These are phyloP conservation scores for Hyphodiscus hymeniophilus DNA, from an alignment of 495 filamentous ascomycete species.

Conservation along the genomic window DNA sequence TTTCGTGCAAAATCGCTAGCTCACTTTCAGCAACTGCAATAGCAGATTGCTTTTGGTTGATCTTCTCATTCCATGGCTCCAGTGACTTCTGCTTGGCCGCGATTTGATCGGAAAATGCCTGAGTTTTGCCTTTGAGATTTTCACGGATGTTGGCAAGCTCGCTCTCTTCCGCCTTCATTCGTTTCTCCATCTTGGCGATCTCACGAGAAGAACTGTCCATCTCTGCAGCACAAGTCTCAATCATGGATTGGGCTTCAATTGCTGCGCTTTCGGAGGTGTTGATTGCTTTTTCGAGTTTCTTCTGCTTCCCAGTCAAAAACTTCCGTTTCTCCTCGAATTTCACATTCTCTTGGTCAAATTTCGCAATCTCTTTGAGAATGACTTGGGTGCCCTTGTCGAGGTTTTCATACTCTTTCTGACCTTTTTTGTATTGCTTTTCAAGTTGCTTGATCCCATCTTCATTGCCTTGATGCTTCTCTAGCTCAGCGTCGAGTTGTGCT, in stretches of 20 bases:
- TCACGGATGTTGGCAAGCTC: constrained; percentile 76
- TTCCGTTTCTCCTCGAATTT: constrained; percentile 98
- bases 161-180: constrained; percentile 68
- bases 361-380: constrained; percentile 81
- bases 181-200: constrained; percentile 62
- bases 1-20: constrained; percentile 81
- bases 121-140: constrained; percentile 86
- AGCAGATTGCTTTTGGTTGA: constrained; percentile 88
- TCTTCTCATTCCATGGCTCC: constrained; percentile 93
- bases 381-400: constrained; percentile 75
- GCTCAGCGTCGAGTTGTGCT: constrained; percentile 73
- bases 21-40: constrained; percentile 94
- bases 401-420: constrained; percentile 68
- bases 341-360: constrained; percentile 89
- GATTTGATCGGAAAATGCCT: constrained; percentile 87
- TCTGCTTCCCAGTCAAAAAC: constrained; percentile 78
- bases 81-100: constrained; percentile 85
- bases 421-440: constrained; percentile 76
- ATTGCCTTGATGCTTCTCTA: constrained; percentile 86
- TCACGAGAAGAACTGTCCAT: constrained; percentile 66
- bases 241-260: constrained; percentile 66
- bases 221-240: constrained; percentile 68
- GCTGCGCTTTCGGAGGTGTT: constrained; percentile 52
- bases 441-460: constrained; percentile 86
- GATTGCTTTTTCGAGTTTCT: constrained; percentile 89